phyloP scores from a whole-genome alignment of 352 stramenopile species.

The Thalassiosira hispida region DNA sequence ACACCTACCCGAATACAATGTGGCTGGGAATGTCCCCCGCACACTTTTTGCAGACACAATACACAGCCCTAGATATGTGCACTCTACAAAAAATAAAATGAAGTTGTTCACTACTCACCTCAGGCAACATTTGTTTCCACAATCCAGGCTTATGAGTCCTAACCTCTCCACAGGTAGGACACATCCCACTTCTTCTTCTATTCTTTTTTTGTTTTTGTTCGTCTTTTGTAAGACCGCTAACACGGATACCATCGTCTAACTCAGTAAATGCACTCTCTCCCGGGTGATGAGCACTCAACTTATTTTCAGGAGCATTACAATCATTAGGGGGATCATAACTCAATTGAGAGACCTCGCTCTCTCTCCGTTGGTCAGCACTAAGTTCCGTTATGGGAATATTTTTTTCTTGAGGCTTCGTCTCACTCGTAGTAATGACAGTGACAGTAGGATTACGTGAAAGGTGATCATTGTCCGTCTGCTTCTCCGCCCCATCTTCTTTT shows the following conservation, averaged over 20 bases:
- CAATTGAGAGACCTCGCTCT: not conserved
- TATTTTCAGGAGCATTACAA: not conserved
- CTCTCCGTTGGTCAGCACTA: no score
- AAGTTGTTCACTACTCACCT: slow-evolving; percentile 1
- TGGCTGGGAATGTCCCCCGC: no score
- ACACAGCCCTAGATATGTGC: not conserved
- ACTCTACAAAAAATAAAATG: not conserved
- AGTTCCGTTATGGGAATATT: no score
- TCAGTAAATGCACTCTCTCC: not conserved
- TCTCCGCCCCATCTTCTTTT: slow-evolving; percentile 11
- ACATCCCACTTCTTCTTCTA: slow-evolving; percentile 2
- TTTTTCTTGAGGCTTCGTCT: no score
- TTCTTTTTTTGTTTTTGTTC: not conserved
- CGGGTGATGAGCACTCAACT: not conserved
- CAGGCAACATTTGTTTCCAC: slow-evolving; percentile 1
- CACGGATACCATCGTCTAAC: not conserved
- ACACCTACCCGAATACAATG: no score
- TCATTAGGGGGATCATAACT: not conserved
- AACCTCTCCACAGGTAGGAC: slow-evolving; percentile 12
- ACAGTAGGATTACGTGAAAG: no score
- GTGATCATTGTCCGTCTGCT: slow-evolving; percentile 32
- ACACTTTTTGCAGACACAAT: no score
- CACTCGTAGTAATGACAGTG: no score
- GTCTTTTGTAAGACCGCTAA: not conserved
- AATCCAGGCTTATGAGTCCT: slow-evolving; percentile 7